phyloP scores from a whole-genome alignment of 1,284 basidiomycete genomes.

The Cutaneotrichosporon cyanovorans region DNA sequence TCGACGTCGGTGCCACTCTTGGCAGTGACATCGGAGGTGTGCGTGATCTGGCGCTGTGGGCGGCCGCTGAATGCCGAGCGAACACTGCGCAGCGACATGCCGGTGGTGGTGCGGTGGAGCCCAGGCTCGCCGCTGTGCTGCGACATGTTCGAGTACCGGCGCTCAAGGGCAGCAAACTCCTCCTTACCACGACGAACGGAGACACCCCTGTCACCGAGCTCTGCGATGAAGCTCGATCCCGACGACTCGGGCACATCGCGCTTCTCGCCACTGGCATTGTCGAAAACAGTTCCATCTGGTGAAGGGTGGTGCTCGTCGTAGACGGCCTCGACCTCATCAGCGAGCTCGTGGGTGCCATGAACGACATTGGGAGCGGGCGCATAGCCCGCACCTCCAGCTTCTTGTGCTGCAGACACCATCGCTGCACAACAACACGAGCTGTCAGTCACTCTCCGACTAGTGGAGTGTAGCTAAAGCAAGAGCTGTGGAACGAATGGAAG shows the following conservation, averaged over 20 bases:
- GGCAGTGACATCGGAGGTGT: constrained; percentile 1
- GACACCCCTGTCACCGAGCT: constrained; percentile 28
- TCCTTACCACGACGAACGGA: constrained; percentile 33
- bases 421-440: no score
- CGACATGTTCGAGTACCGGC: constrained; percentile 36
- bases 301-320: background rate
- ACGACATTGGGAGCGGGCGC: background rate
- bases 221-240: constrained; percentile 30
- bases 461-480: no score
- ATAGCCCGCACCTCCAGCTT: background rate
- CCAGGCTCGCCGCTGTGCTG: constrained; percentile 23
- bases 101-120: constrained; percentile 27
- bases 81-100: constrained; percentile 18
- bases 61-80: constrained; percentile 13
- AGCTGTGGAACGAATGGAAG: no score
- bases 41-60: constrained; percentile 16
- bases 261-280: background rate
- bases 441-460: no score
- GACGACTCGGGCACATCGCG: background rate
- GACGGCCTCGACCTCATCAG: constrained; percentile 1
- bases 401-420: no score
- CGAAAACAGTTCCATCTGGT: background rate
- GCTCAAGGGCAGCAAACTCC: constrained; percentile 39
- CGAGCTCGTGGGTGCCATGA: background rate
- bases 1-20: constrained; percentile 23